Evolutionary conservation across 2,329 filamentous ascomycete genomes (phyloP).

Genomic region (Pestalotiopsis sp.): DNA sequence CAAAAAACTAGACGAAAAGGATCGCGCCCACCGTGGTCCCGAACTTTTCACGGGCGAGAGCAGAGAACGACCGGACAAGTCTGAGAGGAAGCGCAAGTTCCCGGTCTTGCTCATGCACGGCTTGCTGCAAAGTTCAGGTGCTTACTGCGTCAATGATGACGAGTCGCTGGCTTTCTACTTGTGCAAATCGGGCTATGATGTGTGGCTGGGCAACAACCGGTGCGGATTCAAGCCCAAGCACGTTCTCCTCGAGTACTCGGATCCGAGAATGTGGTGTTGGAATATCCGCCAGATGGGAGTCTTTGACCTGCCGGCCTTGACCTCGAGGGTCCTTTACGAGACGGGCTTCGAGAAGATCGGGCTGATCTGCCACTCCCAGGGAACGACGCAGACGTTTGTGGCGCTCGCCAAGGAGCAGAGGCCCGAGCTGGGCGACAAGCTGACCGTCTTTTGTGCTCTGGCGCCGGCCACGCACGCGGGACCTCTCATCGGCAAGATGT

Average conservation of each 20-base stretch:
- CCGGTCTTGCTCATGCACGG: slow-evolving; percentile 89
- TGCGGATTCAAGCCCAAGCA: slow-evolving; percentile 85
- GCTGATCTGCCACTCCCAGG: slow-evolving; percentile 86
- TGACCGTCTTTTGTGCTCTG: slow-evolving; percentile 88
- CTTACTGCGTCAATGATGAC: slow-evolving; percentile 90
- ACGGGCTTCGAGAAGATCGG: slow-evolving; percentile 84
- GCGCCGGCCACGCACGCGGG: slow-evolving; percentile 91
- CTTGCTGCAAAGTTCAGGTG: slow-evolving; percentile 82
- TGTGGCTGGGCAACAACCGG: slow-evolving; percentile 94
- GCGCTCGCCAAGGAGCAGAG: slow-evolving; percentile 88
- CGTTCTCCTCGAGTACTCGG: slow-evolving; percentile 67
- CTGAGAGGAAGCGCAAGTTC: slow-evolving; percentile 63
- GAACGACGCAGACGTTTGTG: slow-evolving; percentile 86
- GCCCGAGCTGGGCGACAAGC: slow-evolving; percentile 78
- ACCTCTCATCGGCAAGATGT: slow-evolving; percentile 80
- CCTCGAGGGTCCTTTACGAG: slow-evolving; percentile 77
- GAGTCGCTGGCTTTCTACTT: slow-evolving; percentile 89
- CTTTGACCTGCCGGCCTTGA: slow-evolving; percentile 81
- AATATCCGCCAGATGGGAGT: slow-evolving; percentile 94
- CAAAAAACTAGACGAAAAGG: slow-evolving; percentile 48
- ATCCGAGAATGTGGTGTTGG: slow-evolving; percentile 96
- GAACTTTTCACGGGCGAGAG: slow-evolving; percentile 59
- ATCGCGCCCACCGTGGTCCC: slow-evolving; percentile 60
- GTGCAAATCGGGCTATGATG: slow-evolving; percentile 89
- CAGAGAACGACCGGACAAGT: slow-evolving; percentile 39